Evolutionary conservation across 2,329 filamentous ascomycete genomes (phyloP).

Genomic region (Hypoxylon sp.): DNA sequence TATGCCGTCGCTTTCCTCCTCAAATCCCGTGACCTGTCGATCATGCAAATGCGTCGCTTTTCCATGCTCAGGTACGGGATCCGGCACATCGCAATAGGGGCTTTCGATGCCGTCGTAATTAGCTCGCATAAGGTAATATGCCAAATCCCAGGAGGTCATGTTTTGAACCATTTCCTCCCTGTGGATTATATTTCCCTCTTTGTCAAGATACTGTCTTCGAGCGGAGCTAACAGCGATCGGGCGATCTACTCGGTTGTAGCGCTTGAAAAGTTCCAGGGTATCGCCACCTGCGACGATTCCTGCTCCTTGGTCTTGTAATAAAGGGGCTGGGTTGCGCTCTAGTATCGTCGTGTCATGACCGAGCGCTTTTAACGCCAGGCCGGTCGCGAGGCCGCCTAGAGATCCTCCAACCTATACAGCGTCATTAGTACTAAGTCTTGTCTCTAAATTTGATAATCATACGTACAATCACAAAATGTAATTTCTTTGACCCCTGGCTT

Average conservation of each 20-base stretch:
- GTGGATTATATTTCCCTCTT: slow-evolving; percentile 54
- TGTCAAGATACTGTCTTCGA: slow-evolving; percentile 55
- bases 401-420: slow-evolving; percentile 58
- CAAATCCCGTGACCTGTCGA: slow-evolving; percentile 53
- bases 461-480: slow-evolving; percentile 52
- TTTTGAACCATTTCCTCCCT: slow-evolving; percentile 56
- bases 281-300: slow-evolving; percentile 64
- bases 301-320: slow-evolving; percentile 65
- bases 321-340: slow-evolving; percentile 59
- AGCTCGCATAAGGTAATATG: slow-evolving; percentile 62
- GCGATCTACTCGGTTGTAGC: slow-evolving; percentile 58
- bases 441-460: background rate
- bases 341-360: slow-evolving; percentile 61
- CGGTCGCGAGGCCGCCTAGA: slow-evolving; percentile 58
- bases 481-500: slow-evolving; percentile 40
- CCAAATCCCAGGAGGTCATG: slow-evolving; percentile 65
- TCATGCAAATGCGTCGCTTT: slow-evolving; percentile 54
- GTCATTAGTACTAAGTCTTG: slow-evolving; percentile 7
- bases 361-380: slow-evolving; percentile 58
- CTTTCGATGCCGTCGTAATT: slow-evolving; percentile 59
- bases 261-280: slow-evolving; percentile 59
- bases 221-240: slow-evolving; percentile 53
- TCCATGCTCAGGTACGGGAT: slow-evolving; percentile 48
- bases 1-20: slow-evolving; percentile 48
- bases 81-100: slow-evolving; percentile 53